These are phyloP conservation scores for Penicillium dipodomyicola DNA, from an alignment of 495 filamentous ascomycete species.

Conservation along the genomic window DNA sequence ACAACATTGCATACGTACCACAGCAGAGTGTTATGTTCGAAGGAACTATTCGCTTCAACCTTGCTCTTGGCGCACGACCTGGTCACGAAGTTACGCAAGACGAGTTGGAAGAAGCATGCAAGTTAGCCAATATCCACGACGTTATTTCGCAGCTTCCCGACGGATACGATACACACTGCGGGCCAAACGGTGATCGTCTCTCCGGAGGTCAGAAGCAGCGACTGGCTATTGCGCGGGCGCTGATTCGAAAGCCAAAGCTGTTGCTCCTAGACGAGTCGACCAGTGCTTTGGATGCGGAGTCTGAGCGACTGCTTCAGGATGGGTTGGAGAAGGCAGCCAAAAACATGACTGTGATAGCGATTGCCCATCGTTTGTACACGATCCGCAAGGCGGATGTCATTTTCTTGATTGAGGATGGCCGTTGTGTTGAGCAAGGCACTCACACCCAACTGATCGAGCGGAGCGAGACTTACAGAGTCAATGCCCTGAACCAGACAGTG, in stretches of 20 bases:
- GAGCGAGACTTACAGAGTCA: constrained; percentile 50
- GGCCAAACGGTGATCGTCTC: constrained; percentile 57
- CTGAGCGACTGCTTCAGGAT: constrained; percentile 64
- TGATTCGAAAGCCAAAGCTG: constrained; percentile 65
- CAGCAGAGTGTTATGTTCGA: constrained; percentile 53
- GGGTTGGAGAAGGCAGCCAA: constrained; percentile 60
- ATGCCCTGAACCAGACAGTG: constrained; percentile 29
- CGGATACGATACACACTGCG: constrained; percentile 60
- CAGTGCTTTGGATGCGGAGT: constrained; percentile 66
- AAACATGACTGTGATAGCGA: constrained; percentile 69
- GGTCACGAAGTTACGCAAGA: constrained; percentile 36
- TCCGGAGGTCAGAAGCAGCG: constrained; percentile 75
- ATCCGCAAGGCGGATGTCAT: constrained; percentile 72
- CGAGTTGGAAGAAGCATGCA: constrained; percentile 54
- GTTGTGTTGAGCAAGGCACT: constrained; percentile 61
- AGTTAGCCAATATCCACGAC: constrained; percentile 55
- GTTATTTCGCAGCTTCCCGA: constrained; percentile 53
- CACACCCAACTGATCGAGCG: constrained; percentile 55
- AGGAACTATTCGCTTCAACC: constrained; percentile 51
- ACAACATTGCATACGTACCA: constrained; percentile 48
- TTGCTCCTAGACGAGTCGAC: constrained; percentile 77
- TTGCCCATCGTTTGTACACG: constrained; percentile 72
- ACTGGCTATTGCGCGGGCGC: constrained; percentile 67
- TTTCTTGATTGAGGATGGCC: constrained; percentile 64
- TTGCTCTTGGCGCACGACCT: constrained; percentile 45